Conservation (phyloP, 441 rosid species). For the Gossypium aridum region DNA sequence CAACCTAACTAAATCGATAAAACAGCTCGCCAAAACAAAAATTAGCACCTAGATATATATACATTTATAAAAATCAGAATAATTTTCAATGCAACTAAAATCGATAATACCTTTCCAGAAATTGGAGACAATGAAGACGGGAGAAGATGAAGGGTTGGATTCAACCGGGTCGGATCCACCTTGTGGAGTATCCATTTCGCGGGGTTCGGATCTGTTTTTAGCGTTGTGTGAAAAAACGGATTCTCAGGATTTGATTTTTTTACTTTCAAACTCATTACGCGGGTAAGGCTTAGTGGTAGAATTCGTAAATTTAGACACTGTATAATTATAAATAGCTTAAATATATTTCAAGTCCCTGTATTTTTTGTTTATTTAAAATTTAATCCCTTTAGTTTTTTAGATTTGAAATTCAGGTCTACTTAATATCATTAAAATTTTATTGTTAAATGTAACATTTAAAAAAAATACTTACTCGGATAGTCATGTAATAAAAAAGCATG, state of each 20-base stretch:
- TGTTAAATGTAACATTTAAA: too few species aligned
- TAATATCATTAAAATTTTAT: too few species aligned
- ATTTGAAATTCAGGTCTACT: too few species aligned
- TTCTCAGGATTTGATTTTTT: neutral
- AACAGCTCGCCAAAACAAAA: neutral
- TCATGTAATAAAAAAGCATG: too few species aligned
- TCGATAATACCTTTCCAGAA: slow-evolving; percentile 79
- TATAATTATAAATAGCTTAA: too few species aligned
- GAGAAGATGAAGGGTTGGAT: slow-evolving; percentile 58
- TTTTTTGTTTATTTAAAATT: too few species aligned
- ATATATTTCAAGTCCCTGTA: too few species aligned
- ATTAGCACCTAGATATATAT: neutral
- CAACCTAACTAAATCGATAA: neutral
- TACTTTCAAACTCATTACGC: neutral
- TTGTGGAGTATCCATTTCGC: slow-evolving; percentile 50
- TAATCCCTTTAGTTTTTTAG: neutral
- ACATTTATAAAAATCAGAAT: neutral
- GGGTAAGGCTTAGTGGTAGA: neutral
- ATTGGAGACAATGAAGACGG: slow-evolving; percentile 64
- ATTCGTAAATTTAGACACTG: neutral
- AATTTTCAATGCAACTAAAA: neutral
- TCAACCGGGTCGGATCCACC: slow-evolving; percentile 81
- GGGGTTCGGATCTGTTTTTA: neutral
- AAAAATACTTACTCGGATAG: too few species aligned
- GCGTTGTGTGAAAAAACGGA: neutral